phyloP scores from a whole-genome alignment of 352 stramenopile species.

The Pythium aphanidermatum region DNA sequence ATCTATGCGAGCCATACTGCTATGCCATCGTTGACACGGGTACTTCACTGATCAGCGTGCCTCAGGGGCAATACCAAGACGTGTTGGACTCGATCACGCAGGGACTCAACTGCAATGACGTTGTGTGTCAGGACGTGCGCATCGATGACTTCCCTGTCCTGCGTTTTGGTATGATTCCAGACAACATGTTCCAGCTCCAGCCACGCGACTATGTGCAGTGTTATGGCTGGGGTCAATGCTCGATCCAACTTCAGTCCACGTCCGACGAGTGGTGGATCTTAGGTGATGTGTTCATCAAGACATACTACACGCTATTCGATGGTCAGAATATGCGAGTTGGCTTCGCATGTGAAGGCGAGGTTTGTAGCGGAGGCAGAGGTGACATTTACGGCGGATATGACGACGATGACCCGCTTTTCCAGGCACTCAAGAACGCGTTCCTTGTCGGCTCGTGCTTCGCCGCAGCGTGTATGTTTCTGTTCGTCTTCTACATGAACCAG shows the following conservation, averaged over 20 bases:
- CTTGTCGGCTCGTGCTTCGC: constrained; percentile 64
- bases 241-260: constrained; percentile 73
- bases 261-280: constrained; percentile 85
- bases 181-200: constrained; percentile 82
- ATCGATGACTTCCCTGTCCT: constrained; percentile 61
- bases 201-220: constrained; percentile 77
- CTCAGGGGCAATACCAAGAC: constrained; percentile 55
- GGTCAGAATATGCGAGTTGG: constrained; percentile 82
- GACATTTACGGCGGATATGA: constrained; percentile 45
- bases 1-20: constrained; percentile 76
- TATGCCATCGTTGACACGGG: constrained; percentile 87
- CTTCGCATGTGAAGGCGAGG: constrained; percentile 79
- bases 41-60: constrained; percentile 82
- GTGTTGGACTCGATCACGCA: constrained; percentile 56
- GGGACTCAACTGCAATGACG: constrained; percentile 58
- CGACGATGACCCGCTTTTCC: constrained; percentile 33
- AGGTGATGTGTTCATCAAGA: constrained; percentile 88
- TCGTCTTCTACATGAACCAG: constrained; percentile 79
- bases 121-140: constrained; percentile 48
- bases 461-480: constrained; percentile 69
- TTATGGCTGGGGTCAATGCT: constrained; percentile 64
- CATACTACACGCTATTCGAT: constrained; percentile 90
- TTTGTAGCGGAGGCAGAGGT: constrained; percentile 67
- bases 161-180: constrained; percentile 72
- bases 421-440: constrained; percentile 58